These are phyloP conservation scores for Neopestalotiopsis rosae DNA, from an alignment of 2,329 filamentous ascomycete genomes.

Conservation along the genomic window DNA sequence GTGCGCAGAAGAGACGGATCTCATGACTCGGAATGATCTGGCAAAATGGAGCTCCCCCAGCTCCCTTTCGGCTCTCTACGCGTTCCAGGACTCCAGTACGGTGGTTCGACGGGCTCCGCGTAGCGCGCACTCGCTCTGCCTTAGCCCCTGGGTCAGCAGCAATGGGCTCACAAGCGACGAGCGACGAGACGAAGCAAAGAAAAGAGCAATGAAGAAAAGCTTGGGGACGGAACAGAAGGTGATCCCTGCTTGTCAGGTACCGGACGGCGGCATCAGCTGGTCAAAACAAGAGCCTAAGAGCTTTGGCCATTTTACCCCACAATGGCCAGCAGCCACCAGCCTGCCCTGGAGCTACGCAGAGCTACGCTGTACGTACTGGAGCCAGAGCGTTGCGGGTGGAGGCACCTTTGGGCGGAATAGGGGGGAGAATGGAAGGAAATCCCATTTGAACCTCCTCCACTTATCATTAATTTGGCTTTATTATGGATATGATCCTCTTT, in stretches of 20 bases:
- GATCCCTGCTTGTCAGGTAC: conserved; percentile 10
- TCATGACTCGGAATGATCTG: conserved; percentile 2
- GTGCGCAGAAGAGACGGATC: neutral
- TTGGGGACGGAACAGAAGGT: neutral
- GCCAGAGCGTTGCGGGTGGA: conserved; percentile 5
- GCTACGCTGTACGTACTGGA: neutral
- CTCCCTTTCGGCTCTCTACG: neutral
- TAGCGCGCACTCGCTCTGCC: too few relatives aligned
- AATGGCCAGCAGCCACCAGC: neutral
- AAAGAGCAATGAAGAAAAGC: neutral
- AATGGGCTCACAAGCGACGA: too few relatives aligned
- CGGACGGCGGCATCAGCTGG: conserved; percentile 8
- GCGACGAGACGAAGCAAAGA: neutral
- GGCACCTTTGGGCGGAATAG: neutral
- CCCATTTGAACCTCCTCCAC: neutral
- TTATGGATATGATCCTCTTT: neutral
- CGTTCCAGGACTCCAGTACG: neutral
- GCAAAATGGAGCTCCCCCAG: neutral
- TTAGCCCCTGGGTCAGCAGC: too few relatives aligned
- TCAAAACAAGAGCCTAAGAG: neutral
- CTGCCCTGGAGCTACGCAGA: too few relatives aligned
- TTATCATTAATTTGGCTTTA: neutral
- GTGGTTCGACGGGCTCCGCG: neutral
- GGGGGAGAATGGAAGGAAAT: neutral
- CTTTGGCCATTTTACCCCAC: conserved; percentile 8